phyloP scores from a whole-genome alignment of 305 asterid species.

The Fraxinus floribunda region DNA sequence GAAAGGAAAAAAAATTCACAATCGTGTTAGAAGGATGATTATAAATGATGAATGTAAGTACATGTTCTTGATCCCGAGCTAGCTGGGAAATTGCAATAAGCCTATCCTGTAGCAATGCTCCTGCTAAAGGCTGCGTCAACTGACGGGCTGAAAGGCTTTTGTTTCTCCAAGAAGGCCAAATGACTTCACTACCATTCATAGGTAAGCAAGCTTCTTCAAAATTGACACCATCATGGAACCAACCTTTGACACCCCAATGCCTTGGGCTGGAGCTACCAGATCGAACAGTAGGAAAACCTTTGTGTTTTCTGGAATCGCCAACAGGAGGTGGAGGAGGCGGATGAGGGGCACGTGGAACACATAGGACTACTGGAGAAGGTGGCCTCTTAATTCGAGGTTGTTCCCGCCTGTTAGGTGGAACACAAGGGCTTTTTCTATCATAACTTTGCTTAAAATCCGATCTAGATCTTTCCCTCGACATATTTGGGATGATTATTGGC shows the following conservation, averaged over 20 bases:
- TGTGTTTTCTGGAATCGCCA: conserved; percentile 82
- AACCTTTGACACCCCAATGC: conserved; percentile 98
- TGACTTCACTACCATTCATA: conserved; percentile 85
- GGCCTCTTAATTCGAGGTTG: conserved; percentile 96
- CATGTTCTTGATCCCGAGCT: conserved; percentile 98
- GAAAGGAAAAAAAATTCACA: conserved; percentile 4
- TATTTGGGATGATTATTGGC: conserved; percentile 90
- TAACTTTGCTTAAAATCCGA: conserved; percentile 74
- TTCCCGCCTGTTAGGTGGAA: conserved; percentile 84
- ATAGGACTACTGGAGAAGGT: conserved; percentile 97
- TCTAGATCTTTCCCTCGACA: conserved; percentile 88
- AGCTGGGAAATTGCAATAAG: conserved; percentile 90
- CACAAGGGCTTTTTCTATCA: conserved; percentile 94
- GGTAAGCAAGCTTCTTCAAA: conserved; percentile 85
- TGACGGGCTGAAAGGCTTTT: conserved; percentile 80
- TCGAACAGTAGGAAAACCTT: conserved; percentile 93
- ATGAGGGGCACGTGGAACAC: conserved; percentile 96
- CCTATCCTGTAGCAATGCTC: conserved; percentile 92
- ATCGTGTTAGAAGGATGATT: conserved; percentile 20
- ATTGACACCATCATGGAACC: conserved; percentile 89
- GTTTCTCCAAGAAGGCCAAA: conserved; percentile 99
- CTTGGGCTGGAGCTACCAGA: conserved; percentile 99
- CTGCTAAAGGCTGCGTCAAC: conserved; percentile 86
- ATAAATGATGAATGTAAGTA: conserved; percentile 30
- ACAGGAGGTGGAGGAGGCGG: conserved; percentile 98